Percentiles rank a stretch among this genome's conserved stretches.
These are phyloP conservation scores for Aspergillus glaucus DNA, from an alignment of 2,329 filamentous ascomycete genomes.

Conservation along the genomic window DNA sequence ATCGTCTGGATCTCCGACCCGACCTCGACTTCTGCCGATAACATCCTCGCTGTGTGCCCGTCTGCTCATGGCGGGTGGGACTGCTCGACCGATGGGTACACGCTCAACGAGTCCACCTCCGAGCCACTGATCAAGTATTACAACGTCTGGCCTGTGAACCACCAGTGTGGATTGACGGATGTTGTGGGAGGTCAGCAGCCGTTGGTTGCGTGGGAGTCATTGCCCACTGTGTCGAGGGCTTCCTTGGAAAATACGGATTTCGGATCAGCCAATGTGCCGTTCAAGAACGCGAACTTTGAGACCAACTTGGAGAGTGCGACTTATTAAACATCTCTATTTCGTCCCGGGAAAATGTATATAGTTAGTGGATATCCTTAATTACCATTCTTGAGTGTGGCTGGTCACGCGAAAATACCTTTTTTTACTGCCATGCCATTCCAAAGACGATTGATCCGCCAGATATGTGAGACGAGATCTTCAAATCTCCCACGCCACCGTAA, in stretches of 20 bases:
- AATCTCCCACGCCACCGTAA: too few relatives aligned
- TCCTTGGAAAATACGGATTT: conserved; percentile 45
- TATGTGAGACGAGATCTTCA: too few relatives aligned
- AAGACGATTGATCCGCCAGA: too few relatives aligned
- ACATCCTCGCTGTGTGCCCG: conserved; percentile 46
- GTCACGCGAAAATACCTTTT: too few relatives aligned
- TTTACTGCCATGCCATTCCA: too few relatives aligned
- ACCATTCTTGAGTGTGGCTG: neutral
- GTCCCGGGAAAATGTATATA: neutral
- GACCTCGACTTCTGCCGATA: conserved; percentile 31
- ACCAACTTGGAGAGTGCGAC: conserved; percentile 37
- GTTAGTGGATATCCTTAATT: neutral
- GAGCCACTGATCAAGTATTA: conserved; percentile 44
- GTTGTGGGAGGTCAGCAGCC: conserved; percentile 41
- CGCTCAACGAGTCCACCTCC: conserved; percentile 35
- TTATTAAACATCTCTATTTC: conserved; percentile 16
- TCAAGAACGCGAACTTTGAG: conserved; percentile 43
- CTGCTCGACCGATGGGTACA: conserved; percentile 35
- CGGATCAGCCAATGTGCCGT: conserved; percentile 42
- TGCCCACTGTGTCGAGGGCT: conserved; percentile 37
- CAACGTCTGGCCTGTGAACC: conserved; percentile 44
- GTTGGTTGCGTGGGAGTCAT: conserved; percentile 46
- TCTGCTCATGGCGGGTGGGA: conserved; percentile 48
- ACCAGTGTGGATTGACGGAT: conserved; percentile 39
- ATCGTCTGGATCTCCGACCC: conserved; percentile 46